Conservation (phyloP, 768 basidiomycete genomes). For the Roridomyces roridus region DNA sequence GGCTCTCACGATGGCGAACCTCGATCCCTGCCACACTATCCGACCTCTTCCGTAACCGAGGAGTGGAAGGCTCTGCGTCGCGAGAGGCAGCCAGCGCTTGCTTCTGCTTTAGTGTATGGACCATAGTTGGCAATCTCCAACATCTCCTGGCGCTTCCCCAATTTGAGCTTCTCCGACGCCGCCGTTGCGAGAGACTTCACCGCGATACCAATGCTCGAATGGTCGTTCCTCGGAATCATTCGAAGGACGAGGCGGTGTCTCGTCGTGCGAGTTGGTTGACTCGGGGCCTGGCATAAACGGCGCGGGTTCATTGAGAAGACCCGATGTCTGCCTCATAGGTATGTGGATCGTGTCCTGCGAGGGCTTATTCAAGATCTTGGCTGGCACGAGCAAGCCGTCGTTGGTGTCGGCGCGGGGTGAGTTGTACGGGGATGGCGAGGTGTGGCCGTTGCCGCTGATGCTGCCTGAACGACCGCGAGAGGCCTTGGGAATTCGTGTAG, state of each 20-base stretch:
- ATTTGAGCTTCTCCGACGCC: conserved; percentile 86
- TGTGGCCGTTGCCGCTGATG: conserved; percentile 27
- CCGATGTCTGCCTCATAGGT: conserved; percentile 44
- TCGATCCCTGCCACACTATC: conserved; percentile 67
- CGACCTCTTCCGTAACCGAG: conserved; percentile 59
- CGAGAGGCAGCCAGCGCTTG: conserved; percentile 24
- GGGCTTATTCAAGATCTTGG: conserved; percentile 9
- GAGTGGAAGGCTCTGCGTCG: conserved; percentile 26
- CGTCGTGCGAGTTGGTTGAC: conserved; percentile 49
- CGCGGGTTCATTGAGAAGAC: conserved; percentile 66
- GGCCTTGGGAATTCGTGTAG: conserved; percentile 59
- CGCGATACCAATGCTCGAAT: conserved; percentile 91
- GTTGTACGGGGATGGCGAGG: conserved; percentile 11
- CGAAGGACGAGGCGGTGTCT: conserved; percentile 59
- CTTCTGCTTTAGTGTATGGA: conserved; percentile 55
- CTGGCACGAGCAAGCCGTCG: conserved; percentile 34
- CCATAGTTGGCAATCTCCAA: conserved; percentile 88
- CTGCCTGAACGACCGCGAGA: conserved; percentile 29
- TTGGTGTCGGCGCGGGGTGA: conserved; percentile 31
- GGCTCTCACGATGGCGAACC: conserved; percentile 55
- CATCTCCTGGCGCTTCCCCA: conserved; percentile 82
- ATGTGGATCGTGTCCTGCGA: conserved; percentile 34
- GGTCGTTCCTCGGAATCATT: conserved; percentile 82
- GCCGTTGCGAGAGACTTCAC: conserved; percentile 84
- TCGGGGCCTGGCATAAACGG: conserved; percentile 59